Base-by-base conservation (phyloP, 1,139 yeast species). In the Lodderomyces orthopsilosis region DNA sequence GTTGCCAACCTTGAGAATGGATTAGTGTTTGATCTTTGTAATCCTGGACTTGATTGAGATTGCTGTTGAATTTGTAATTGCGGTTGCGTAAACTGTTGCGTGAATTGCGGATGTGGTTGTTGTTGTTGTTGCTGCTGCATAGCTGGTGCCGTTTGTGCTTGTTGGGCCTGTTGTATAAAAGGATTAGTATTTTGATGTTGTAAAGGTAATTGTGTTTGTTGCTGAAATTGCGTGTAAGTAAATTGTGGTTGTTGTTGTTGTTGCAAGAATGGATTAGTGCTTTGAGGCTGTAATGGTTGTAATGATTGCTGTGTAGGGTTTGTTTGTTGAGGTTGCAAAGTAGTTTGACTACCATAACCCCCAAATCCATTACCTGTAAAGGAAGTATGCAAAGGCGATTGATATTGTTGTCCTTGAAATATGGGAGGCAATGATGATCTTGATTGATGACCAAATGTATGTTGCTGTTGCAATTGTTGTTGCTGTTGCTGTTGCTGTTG, bases 331-430 rank as follows among this genome's bases (percentile, higher is more conserved):
- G 54, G 58, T 41, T 56, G 57, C 53, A 52, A 36, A 22, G 30
- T 39, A 6, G 34, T 30, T 41, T 62, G 68, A 27, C 66, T 61
- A 6, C 68, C 67, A 54, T 74, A 75, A 4, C 81, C 81, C 14
- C 83, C 83, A 60, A 77, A 78, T 0, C 85, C 85, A 35, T 71
- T 70, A 9, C 85, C 85, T 13, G 85, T 79, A 50, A 63, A 67
- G 2, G 68, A 55, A 28, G 77, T 19, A 33, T 40, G 48, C 10
- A 43, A 4, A 33, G 44, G 51, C 12, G 48, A 33, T 41, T 51
- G 54, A n/a, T 42, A 51, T 26, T 34, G 41, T 42, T 52, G 54
- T 5, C 49, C 53, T 39, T 52, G 58, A 4, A 47, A 23, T 39
- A 52, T 46, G 4, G 50, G 30, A 17, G 50, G 53, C 32, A 54